Base-by-base conservation (phyloP, 2,329 filamentous ascomycete species). In the Chalara sp. region DNA sequence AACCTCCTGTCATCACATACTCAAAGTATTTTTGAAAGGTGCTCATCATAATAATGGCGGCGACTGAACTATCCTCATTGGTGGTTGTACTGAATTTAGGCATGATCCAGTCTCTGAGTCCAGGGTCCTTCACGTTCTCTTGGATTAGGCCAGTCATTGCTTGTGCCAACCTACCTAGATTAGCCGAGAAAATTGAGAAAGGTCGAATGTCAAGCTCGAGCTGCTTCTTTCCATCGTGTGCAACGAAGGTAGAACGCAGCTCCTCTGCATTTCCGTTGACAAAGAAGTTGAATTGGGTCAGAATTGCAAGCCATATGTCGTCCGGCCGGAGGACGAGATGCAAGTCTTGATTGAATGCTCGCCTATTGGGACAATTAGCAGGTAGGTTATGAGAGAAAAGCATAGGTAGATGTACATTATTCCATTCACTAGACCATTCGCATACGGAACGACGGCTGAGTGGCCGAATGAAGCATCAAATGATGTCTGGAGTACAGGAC, bases 21-120 rank as follows among this genome's bases (percentile, higher is more conserved):
- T 44, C 49, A 52, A 79, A 80, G 55, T 77, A 80, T 21, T 70
- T 67, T 56, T 77, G 70, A 65, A 78, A 61, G 0, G 70, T 62
- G 2, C 71, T 73, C 75, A 80, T 79, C 65, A 80, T 73, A 2
- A 77, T 44, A 3, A 79, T 64, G 0, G 70, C 63, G 0, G 72
- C 72, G 2, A 72, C 66, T 0, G 71, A 61, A 5, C 58, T 58
- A 57, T 81, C 78, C 0, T 57, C 57, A 1, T 66, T 53, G 0
- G 68, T 73, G 0, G 76, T 80, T 0, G 78, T 82, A 5, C 65
- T 70, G 55, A 80, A 81, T 2, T 62, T 53, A 0, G 76, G 78
- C 56, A 79, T 66, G 12, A 81, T 67, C 75, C 76, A 80, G 1
- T 64, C 57, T 3, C 65, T 62, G 4, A 79, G 58, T 1, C 62